These are phyloP conservation scores for Gaeumannomyces tritici DNA, from an alignment of 2,329 filamentous ascomycete species.

Conservation along the genomic window DNA sequence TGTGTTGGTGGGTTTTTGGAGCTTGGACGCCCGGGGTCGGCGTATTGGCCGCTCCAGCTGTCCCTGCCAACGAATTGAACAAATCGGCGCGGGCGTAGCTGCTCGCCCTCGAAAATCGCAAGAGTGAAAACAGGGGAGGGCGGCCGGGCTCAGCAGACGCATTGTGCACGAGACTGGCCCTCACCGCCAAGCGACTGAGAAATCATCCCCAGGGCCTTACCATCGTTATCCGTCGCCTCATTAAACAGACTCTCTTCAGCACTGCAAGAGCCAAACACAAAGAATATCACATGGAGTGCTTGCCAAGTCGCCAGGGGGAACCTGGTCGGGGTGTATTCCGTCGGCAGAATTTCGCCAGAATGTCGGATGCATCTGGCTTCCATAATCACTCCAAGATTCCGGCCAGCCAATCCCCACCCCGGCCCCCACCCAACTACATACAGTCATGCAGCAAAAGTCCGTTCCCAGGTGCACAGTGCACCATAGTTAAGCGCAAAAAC, in stretches of 20 bases:
- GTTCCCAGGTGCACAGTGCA: no score
- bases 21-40: neutral
- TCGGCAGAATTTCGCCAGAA: slow-evolving; percentile 1
- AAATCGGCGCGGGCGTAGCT: no score
- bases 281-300: no score
- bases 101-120: no score
- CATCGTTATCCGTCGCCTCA: neutral
- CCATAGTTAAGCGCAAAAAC: no score
- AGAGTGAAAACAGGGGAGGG: no score
- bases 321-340: neutral
- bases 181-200: neutral
- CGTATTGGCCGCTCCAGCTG: neutral
- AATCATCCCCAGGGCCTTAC: neutral
- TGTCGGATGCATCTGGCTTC: neutral
- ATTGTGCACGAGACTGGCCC: no score
- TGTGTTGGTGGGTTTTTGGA: neutral
- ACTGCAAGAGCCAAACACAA: neutral
- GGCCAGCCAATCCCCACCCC: no score
- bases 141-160: no score
- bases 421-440: no score
- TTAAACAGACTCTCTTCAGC: neutral
- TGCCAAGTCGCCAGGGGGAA: neutral
- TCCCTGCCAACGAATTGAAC: neutral
- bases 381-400: neutral
- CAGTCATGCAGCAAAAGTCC: no score